Percentiles rank a stretch among this genome's conserved stretches.
phyloP scores from a whole-genome alignment of 768 basidiomycete species.

The Lactarius vividus region DNA sequence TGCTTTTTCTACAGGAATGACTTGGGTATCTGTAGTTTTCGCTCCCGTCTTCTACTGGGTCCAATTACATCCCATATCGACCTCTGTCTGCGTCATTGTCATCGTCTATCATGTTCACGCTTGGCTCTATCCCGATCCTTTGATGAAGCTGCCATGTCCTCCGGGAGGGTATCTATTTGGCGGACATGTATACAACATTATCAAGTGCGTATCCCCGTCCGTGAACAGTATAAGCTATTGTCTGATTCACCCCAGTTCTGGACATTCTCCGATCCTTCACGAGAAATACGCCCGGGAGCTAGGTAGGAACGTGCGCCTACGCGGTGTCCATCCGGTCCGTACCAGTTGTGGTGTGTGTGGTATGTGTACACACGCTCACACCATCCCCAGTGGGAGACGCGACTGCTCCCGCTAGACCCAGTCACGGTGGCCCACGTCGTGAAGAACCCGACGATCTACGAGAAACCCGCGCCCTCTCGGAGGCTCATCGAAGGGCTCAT shows the following conservation, averaged over 20 bases:
- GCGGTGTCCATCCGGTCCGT: constrained; percentile 67
- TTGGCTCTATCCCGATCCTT: constrained; percentile 22
- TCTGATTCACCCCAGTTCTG: constrained; percentile 14
- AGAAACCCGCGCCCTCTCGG: constrained; percentile 83
- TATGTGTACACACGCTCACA: not conserved
- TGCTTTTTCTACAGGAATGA: not conserved
- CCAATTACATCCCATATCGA: constrained; percentile 15
- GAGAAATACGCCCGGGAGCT: constrained; percentile 52
- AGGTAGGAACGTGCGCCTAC: constrained; percentile 67
- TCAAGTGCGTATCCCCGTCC: constrained; percentile 11
- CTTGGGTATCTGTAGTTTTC: not conserved
- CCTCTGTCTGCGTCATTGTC: not conserved
- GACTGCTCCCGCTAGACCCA: constrained; percentile 81
- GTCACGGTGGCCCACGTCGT: constrained; percentile 70
- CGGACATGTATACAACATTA: constrained; percentile 10
- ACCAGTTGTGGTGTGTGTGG: constrained; percentile 19
- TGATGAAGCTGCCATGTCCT: constrained; percentile 21
- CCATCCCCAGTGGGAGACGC: constrained; percentile 63
- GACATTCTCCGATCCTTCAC: constrained; percentile 18
- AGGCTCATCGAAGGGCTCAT: constrained; percentile 72
- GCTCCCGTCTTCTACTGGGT: constrained; percentile 1
- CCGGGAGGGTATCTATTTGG: constrained; percentile 14
- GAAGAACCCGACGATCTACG: constrained; percentile 67
- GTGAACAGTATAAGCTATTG: not conserved
- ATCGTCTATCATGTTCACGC: constrained; percentile 11